Base-by-base conservation (phyloP, 257 asterid species). In the Eustoma russellianum region DNA sequence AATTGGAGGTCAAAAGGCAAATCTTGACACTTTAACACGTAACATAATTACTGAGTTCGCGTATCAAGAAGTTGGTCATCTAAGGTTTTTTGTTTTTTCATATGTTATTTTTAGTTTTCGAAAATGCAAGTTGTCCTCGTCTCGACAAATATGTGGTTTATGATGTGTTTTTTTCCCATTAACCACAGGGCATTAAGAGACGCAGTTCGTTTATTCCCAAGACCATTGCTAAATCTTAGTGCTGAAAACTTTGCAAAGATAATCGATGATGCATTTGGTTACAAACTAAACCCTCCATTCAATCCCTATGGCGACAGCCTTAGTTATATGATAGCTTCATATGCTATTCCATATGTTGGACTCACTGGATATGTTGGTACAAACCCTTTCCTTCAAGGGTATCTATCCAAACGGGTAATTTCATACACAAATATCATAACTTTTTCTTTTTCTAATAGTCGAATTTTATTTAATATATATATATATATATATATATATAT, bases 321-420 rank as follows among this genome's bases (percentile, higher is more conserved):
- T 13, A 75, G 65, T 19, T 81, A 18, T 54, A 72, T 81, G 78
- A 9, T 81, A 41, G 76, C 68, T 7, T 61, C 75, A 17, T 77
- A 81, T 45, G 62, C 56, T 0, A 14, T 77, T 41, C 88, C 85
- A 4, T 77, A 74, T 1, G 68, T 74, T 13, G 84, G 88, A 52
- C 17, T 77, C 0, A n/a, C 67, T 1, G 77, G 73, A 28, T 80
- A 72, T 24, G 88, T 81, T 5, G 88, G 79, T 28, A 50, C 81
- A 17, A 80, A 77, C 53, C 88, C 81, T 13, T 24, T 17, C 48
- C 44, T 80, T 68, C 12, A 28, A 3, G 79, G 88, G 18, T 56
- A 16, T 10, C 7, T 5, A 6, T 14, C 65, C 15, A 77, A 74
- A 63, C 28, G 62, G 33, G 83, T 71, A 61, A 41, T 70, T 52